Percentiles rank a stretch among this genome's conserved stretches.
Conservation (phyloP, 2,329 filamentous ascomycete species). For the Aspergillus ustus region DNA sequence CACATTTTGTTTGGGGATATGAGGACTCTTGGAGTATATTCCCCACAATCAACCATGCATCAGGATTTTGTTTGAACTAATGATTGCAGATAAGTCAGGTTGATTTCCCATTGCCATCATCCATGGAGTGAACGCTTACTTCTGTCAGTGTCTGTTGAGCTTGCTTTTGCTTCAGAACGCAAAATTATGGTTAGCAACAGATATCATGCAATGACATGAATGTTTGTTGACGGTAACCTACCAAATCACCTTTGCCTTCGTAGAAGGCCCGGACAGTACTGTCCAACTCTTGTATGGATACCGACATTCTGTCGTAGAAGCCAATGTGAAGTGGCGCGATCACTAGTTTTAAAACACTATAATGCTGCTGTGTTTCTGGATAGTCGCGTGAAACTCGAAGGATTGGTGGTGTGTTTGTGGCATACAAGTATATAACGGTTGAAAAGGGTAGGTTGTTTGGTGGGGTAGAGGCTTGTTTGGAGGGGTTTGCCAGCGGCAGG, state of each 20-base stretch:
- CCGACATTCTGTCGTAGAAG: conserved; percentile 57
- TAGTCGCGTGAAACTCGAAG: conserved; percentile 11
- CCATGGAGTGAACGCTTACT: conserved; percentile 57
- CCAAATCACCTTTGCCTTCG: conserved; percentile 91
- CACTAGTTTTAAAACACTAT: conserved; percentile 13
- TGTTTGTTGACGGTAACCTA: conserved; percentile 55
- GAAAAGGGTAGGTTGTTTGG: conserved; percentile 25
- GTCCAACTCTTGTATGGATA: conserved; percentile 92
- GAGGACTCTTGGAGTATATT: conserved; percentile 92
- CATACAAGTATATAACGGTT: conserved; percentile 21
- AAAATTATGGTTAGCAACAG: not conserved
- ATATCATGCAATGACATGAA: not conserved
- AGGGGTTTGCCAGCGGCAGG: conserved; percentile 28
- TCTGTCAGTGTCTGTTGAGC: conserved; percentile 92
- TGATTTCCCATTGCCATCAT: not conserved
- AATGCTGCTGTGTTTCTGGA: not conserved
- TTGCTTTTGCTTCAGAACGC: conserved; percentile 81
- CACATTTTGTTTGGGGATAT: conserved; percentile 96
- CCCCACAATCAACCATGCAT: conserved; percentile 96
- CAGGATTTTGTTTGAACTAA: conserved; percentile 98
- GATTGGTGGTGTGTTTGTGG: conserved; percentile 19
- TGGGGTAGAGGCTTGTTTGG: conserved; percentile 34
- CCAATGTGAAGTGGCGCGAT: conserved; percentile 35
- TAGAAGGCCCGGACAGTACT: conserved; percentile 95
- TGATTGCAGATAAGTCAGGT: conserved; percentile 23